These are phyloP conservation scores for Ichthyophonus hoferi DNA, from an alignment of 208 protist genomes.

Conservation along the genomic window DNA sequence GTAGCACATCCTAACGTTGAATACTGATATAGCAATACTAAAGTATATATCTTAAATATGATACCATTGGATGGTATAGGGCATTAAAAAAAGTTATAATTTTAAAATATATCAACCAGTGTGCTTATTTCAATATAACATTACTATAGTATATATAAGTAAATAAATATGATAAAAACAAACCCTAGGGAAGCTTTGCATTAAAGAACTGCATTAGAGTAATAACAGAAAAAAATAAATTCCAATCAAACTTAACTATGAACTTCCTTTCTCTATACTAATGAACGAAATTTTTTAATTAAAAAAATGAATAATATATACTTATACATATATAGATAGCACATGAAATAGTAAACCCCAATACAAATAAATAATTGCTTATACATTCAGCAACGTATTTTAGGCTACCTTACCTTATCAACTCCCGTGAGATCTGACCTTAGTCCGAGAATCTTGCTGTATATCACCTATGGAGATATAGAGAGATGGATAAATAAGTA, in stretches of 20 bases:
- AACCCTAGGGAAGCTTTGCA: no score
- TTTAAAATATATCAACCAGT: background rate
- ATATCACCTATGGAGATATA: background rate
- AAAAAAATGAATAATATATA: background rate
- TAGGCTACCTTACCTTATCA: background rate
- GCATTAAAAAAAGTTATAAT: no score
- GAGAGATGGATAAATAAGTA: background rate
- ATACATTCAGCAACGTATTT: background rate
- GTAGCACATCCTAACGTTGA: no score
- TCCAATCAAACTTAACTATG: no score
- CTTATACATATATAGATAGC: background rate
- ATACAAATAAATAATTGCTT: background rate
- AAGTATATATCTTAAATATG: no score
- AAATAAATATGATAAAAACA: no score
- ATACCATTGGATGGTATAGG: no score
- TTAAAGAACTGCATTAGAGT: no score
- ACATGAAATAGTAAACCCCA: background rate
- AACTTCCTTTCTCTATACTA: no score
- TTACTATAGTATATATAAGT: no score
- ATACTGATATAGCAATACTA: no score
- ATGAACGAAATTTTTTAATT: background rate
- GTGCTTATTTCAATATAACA: background rate
- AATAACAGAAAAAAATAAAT: no score
- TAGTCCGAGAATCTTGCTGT: conserved; percentile 1
- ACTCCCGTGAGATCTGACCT: background rate